Evolutionary conservation across 2,329 filamentous ascomycete species (phyloP).

Genomic region (Cladophialophora psammophila): DNA sequence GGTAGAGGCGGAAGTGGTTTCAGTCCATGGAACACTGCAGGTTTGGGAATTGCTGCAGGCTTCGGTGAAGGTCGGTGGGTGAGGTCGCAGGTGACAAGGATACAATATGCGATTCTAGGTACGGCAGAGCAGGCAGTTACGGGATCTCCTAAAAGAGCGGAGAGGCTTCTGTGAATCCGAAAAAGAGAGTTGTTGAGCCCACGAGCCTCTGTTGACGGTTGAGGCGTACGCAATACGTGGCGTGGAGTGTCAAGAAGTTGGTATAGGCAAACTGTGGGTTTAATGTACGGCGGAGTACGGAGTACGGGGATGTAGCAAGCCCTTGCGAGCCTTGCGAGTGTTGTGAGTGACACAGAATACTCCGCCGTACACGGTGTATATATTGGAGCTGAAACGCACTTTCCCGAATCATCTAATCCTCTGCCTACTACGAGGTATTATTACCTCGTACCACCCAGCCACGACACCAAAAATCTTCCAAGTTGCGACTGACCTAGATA

Average conservation of each 20-base stretch:
- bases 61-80: background rate
- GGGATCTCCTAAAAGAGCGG: background rate
- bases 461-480: too few relatives aligned
- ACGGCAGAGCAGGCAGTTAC: background rate
- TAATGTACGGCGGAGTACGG: too few relatives aligned
- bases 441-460: too few relatives aligned
- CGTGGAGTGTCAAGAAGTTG: conserved; percentile 1
- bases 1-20: background rate
- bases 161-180: background rate
- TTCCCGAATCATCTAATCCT: too few relatives aligned
- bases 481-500: too few relatives aligned
- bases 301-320: background rate
- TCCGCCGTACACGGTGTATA: too few relatives aligned
- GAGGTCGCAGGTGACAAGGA: background rate
- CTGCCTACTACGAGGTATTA: too few relatives aligned
- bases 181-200: background rate
- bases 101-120: background rate
- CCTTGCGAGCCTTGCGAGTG: too few relatives aligned
- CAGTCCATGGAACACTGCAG: background rate
- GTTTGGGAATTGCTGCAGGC: background rate
- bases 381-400: too few relatives aligned
- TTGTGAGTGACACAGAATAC: too few relatives aligned
- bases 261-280: background rate
- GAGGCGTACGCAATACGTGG: background rate
- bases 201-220: background rate